Evolutionary conservation across 2,329 filamentous ascomycete species (phyloP), one percentile per base, ranked within the genome.

Genomic region (Nigrospora oryzae): DNA sequence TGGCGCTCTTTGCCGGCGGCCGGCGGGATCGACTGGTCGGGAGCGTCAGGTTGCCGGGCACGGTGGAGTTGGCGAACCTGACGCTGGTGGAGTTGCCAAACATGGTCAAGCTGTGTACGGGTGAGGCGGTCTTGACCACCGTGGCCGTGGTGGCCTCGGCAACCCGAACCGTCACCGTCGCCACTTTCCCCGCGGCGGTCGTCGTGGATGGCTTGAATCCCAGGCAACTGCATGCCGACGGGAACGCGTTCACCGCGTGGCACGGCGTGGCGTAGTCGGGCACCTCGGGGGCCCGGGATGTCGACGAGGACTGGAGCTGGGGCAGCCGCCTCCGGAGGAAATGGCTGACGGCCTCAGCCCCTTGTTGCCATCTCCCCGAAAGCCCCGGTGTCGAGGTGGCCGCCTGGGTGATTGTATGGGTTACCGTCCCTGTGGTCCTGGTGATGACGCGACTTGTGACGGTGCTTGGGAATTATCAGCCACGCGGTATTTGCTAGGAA

Each of bases 171-270:
- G 45, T 38, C 38, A 39, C 41, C 7, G 53, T 54, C 3, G 38
- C 43, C 11, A 16, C 49, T 30, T 48, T 45, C 23, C 48, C 49
- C 13, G 47, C 33, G 11, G 34, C 49, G 2, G 49, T 53, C 17
- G 43, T 34, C 3, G 51, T 53, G n/a, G 38, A 37, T 2, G 46
- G 43, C 23, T 47, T 40, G 14, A 50, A 35, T 6, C 51, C 51
- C 36, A 53, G 39, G 36, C 51, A 56, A 3, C 51, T 52, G 39
- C 52, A 56, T 8, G 53, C 53, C 23, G 51, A 53, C 23, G 49
- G 49, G 30, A 52, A 50, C 11, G 51, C 53, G 10, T 43, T 38
- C 3, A 43, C 40, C 2, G 52, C 51, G 23, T 40, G 30, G 36
- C 52, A 56, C 11, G 19, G 31, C 15, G 51, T 45, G 7, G 52